These are phyloP conservation scores for Talaromyces amestolkiae DNA, from an alignment of 2,329 filamentous ascomycete species.

Conservation along the genomic window DNA sequence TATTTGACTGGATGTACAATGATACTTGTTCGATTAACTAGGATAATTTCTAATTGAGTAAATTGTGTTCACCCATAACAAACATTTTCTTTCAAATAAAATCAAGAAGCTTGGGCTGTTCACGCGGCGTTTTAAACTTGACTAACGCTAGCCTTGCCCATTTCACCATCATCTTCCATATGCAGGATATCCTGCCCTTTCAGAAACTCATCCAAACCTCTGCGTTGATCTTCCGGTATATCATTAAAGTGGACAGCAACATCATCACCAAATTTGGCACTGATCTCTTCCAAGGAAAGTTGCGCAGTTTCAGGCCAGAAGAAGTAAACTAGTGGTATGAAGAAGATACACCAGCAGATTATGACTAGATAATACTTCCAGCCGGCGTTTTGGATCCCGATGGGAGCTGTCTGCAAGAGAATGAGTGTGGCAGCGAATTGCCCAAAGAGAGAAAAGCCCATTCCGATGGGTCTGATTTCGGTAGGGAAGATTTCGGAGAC, in stretches of 20 bases:
- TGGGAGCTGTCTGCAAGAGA: conserved; percentile 48
- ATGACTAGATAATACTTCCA: conserved; percentile 54
- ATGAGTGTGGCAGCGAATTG: conserved; percentile 52
- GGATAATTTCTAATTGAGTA: no score
- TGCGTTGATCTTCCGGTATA: conserved; percentile 41
- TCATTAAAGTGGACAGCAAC: conserved; percentile 49
- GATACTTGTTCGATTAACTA: neutral
- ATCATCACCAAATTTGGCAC: conserved; percentile 50
- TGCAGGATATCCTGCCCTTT: conserved; percentile 11
- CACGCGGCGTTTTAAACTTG: neutral
- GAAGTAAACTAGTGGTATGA: conserved; percentile 46
- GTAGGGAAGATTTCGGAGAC: conserved; percentile 50
- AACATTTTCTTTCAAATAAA: neutral
- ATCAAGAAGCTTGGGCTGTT: neutral
- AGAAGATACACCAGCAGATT: conserved; percentile 45
- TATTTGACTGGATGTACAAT: no score
- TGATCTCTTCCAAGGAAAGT: conserved; percentile 48
- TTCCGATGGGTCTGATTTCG: conserved; percentile 52
- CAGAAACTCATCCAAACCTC: conserved; percentile 23
- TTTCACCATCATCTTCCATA: conserved; percentile 2
- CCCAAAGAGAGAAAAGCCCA: conserved; percentile 53
- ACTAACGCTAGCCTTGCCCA: neutral
- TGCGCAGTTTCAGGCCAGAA: conserved; percentile 46
- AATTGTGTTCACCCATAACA: neutral
- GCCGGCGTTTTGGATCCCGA: conserved; percentile 45